Percentiles rank a stretch among this genome's conserved stretches.
These are phyloP conservation scores for Salix suchowensis DNA, from an alignment of 345 rosid species.

Conservation along the genomic window DNA sequence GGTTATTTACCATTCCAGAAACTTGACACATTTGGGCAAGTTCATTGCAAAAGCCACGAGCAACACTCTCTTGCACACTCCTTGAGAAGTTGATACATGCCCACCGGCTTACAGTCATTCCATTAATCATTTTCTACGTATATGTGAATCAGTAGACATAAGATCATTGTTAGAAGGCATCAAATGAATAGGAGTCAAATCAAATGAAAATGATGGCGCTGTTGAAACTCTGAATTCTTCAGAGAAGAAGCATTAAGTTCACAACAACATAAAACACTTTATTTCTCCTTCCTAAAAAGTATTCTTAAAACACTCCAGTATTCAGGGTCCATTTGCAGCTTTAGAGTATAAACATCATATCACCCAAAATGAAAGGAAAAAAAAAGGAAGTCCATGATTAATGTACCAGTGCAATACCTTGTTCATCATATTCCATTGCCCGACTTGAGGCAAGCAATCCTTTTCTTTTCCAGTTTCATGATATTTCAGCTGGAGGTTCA, in stretches of 20 bases:
- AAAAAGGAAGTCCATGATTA: not conserved
- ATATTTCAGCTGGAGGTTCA: slow-evolving; percentile 72
- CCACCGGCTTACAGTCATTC: slow-evolving; percentile 94
- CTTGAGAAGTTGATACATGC: slow-evolving; percentile 95
- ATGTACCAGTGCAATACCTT: slow-evolving; percentile 41
- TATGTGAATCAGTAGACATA: slow-evolving; percentile 4
- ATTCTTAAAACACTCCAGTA: not conserved
- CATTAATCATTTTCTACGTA: slow-evolving; percentile 91
- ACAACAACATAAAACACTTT: not conserved
- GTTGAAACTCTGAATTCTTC: not conserved
- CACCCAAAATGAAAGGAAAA: not conserved
- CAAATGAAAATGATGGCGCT: not conserved
- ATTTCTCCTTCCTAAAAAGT: not conserved
- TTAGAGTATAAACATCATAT: not conserved
- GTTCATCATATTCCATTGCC: slow-evolving; percentile 99
- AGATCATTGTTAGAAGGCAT: slow-evolving; percentile 8
- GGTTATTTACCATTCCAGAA: slow-evolving; percentile 82
- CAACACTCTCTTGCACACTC: slow-evolving; percentile 90
- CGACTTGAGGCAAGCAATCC: slow-evolving; percentile 96
- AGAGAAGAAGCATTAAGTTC: no score
- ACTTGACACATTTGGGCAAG: slow-evolving; percentile 97
- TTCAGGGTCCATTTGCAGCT: not conserved
- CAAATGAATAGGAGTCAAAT: not conserved
- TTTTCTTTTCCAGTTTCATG: slow-evolving; percentile 97
- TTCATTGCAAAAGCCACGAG: slow-evolving; percentile 85